These are phyloP conservation scores for Abrus precatorius DNA, from an alignment of 306 rosid species.

Conservation along the genomic window DNA sequence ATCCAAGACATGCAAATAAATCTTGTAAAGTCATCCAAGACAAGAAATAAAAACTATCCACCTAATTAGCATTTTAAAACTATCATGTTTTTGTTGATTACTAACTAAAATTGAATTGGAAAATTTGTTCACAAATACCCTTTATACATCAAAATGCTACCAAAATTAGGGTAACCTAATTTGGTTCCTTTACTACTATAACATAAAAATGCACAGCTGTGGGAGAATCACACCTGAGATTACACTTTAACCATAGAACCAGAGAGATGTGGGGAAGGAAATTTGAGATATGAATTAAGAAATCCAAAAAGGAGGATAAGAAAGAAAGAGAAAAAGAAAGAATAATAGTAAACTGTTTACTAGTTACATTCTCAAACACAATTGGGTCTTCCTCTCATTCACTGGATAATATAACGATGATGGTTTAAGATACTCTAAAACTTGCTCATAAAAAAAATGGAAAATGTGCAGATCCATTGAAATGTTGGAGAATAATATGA, in stretches of 20 bases:
- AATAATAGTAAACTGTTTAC: background rate
- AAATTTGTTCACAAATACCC: background rate
- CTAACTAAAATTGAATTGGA: background rate
- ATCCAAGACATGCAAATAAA: slow-evolving; percentile 21
- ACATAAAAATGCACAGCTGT: background rate
- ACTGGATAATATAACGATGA: slow-evolving; percentile 16
- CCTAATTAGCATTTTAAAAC: background rate
- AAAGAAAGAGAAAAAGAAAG: slow-evolving; percentile 2
- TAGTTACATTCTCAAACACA: slow-evolving; percentile 14
- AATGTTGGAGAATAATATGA: slow-evolving; percentile 12
- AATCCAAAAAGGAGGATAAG: background rate
- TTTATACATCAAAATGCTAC: background rate
- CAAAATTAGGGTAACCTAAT: background rate
- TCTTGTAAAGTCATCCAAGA: background rate
- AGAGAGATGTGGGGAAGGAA: slow-evolving; percentile 15
- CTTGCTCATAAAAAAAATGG: background rate
- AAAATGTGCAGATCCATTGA: slow-evolving; percentile 31
- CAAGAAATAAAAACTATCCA: background rate
- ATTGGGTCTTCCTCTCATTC: slow-evolving; percentile 1
- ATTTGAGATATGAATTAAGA: background rate
- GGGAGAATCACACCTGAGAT: background rate
- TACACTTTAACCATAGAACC: slow-evolving; percentile 4
- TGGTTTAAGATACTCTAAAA: background rate
- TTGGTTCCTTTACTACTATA: background rate
- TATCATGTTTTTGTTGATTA: background rate